Evolutionary conservation across 1,139 yeast genomes (phyloP), one percentile per base, ranked within the genome.

Genomic region (Debaryomyces robertsiae): DNA sequence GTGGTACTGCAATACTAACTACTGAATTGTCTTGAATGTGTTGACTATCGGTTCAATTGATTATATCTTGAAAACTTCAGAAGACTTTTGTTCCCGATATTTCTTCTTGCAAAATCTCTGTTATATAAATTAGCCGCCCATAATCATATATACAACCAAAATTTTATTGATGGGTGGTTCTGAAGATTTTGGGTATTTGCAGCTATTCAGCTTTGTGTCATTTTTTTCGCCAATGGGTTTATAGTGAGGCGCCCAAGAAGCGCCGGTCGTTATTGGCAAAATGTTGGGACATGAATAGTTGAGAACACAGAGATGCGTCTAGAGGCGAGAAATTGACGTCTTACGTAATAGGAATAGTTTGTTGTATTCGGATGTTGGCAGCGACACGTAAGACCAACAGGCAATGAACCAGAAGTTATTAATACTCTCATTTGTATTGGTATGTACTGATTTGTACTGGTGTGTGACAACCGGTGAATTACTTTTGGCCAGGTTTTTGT

Each of bases 141-240:
- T 31, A 31, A 7, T 18, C 4, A 25, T 22, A 23, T 32, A 17
- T 33, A 16, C 36, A 25, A 17, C 36, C 25, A 33, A 33, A 33
- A 23, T 33, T 32, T 33, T 33, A 33, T 33, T 33, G 36, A 33
- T 33, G 36, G 36, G 36, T 16, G 36, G 36, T 33, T 33, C 25
- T 33, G 30, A 32, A 32, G 36, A 25, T 33, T 33, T 33, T 33
- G 36, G 36, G 36, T 33, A 33, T 25, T 33, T 33, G 36, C 36
- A 33, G 17, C 36, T 25, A 19, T 27, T 17, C 24, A 10, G 6
- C 25, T 33, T 33, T 33, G 36, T 33, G 36, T 33, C 14, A 25
- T 25, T 7, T 14, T 7, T 14, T 32, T 19, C 22, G 7, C 7
- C 5, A 19, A 5, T 19, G 7, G 22, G 7, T 19, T 5, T 19